These are phyloP conservation scores for Phytophthora boehmeriae DNA, from an alignment of 352 stramenopile genomes.

Conservation along the genomic window DNA sequence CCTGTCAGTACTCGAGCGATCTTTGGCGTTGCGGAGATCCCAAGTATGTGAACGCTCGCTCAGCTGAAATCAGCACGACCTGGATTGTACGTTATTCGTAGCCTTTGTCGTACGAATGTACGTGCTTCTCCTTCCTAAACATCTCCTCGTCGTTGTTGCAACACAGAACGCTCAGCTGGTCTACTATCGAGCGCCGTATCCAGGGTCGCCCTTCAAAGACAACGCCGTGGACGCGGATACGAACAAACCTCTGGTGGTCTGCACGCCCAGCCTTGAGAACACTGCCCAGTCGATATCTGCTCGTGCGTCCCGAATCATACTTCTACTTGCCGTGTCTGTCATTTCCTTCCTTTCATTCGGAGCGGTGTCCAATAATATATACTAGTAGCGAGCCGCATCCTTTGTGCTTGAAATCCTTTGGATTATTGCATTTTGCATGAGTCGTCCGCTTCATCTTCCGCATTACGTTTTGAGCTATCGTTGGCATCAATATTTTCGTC, in stretches of 20 bases:
- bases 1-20: constrained; percentile 83
- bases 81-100: constrained; percentile 52
- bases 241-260: constrained; percentile 76
- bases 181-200: constrained; percentile 82
- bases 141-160: constrained; percentile 2
- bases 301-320: constrained; percentile 2
- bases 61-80: constrained; percentile 62
- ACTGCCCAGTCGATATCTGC: constrained; percentile 5
- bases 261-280: constrained; percentile 86
- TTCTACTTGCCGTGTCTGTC: constrained; percentile 7
- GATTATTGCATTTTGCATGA: constrained; percentile 71
- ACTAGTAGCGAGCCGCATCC: not conserved
- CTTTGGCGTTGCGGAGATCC: constrained; percentile 89
- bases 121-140: not conserved
- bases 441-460: constrained; percentile 60
- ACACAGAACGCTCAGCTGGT: constrained; percentile 64
- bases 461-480: constrained; percentile 27
- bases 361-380: constrained; percentile 1
- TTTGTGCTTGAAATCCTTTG: not conserved
- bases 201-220: constrained; percentile 80
- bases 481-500: constrained; percentile 43
- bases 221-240: constrained; percentile 74
- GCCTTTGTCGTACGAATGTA: not conserved
- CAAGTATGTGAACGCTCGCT: constrained; percentile 70
- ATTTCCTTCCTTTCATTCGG: constrained; percentile 9